A percentile compares a stretch with the other conserved stretches of the same genome.
Conservation (phyloP, 805 yeast genomes). For the Kodamaea kakaduensis region DNA sequence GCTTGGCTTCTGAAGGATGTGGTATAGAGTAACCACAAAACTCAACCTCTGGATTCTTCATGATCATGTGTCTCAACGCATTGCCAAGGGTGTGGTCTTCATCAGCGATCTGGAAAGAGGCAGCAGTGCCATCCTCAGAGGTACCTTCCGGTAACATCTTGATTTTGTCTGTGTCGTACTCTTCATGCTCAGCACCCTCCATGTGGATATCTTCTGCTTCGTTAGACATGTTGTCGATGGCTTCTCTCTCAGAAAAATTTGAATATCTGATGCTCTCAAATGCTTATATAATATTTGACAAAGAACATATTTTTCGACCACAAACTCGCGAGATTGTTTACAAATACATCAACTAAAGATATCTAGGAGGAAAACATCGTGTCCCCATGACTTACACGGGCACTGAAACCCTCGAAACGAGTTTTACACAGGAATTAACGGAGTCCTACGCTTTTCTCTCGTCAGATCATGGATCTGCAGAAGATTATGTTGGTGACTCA, state of each 20-base stretch:
- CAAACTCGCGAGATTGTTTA: slow-evolving; percentile 8
- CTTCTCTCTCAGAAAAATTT: slow-evolving; percentile 2
- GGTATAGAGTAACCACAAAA: slow-evolving; percentile 98
- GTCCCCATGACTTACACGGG: slow-evolving; percentile 1
- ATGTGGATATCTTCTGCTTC: slow-evolving; percentile 21
- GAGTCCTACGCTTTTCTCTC: slow-evolving; percentile 9
- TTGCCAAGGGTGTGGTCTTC: slow-evolving; percentile 98
- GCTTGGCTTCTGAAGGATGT: slow-evolving; percentile 89
- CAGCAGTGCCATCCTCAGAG: slow-evolving; percentile 89
- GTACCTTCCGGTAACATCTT: slow-evolving; percentile 71
- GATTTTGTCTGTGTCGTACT: slow-evolving; percentile 53
- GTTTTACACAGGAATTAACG: slow-evolving; percentile 5
- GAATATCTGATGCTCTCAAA: not conserved
- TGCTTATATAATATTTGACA: slow-evolving; percentile 4
- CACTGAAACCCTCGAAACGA: slow-evolving; percentile 2
- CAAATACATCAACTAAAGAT: slow-evolving; percentile 3
- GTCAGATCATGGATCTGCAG: slow-evolving; percentile 6
- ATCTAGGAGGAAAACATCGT: not conserved
- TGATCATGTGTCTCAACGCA: slow-evolving; percentile 86
- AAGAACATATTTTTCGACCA: not conserved
- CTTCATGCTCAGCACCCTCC: slow-evolving; percentile 31
- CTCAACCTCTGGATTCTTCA: slow-evolving; percentile 97
- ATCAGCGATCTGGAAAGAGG: slow-evolving; percentile 86
- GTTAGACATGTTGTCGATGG: slow-evolving; percentile 15
- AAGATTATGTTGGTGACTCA: too few relatives aligned